Conservation (phyloP, 2,329 filamentous ascomycete species). For the Aspergillus fructus region DNA sequence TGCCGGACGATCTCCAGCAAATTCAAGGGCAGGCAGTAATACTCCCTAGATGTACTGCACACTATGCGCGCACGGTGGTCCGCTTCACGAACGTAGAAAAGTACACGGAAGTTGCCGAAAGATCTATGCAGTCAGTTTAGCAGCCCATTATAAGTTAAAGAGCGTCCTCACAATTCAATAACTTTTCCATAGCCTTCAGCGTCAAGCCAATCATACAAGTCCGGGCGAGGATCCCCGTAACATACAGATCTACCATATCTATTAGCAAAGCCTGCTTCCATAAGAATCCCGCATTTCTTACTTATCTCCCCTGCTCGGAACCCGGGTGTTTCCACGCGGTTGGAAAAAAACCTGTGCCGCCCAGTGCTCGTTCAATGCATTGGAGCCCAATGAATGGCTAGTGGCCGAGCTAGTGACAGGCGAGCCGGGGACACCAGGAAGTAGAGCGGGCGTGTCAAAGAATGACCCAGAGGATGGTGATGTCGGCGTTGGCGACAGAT, state of each 20-base stretch:
- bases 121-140: background rate
- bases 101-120: slow-evolving; percentile 40
- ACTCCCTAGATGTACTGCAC: slow-evolving; percentile 49
- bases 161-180: slow-evolving; percentile 35
- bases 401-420: slow-evolving; percentile 34
- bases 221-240: slow-evolving; percentile 28
- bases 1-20: slow-evolving; percentile 40
- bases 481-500: slow-evolving; percentile 26
- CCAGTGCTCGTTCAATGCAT: slow-evolving; percentile 41
- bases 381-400: slow-evolving; percentile 31
- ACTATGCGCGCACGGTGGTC: slow-evolving; percentile 57
- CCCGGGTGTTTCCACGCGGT: slow-evolving; percentile 26
- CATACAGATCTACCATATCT: slow-evolving; percentile 33
- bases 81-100: slow-evolving; percentile 51
- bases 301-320: slow-evolving; percentile 32
- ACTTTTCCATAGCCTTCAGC: slow-evolving; percentile 39
- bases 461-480: slow-evolving; percentile 30
- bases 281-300: slow-evolving; percentile 18
- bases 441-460: slow-evolving; percentile 31
- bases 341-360: slow-evolving; percentile 39
- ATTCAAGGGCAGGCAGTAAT: slow-evolving; percentile 53
- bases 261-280: background rate
- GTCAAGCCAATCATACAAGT: slow-evolving; percentile 30
- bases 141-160: background rate
- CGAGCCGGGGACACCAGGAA: slow-evolving; percentile 34